phyloP scores from a whole-genome alignment of 2,329 filamentous ascomycete species.

The Scedosporium aurantiacum region DNA sequence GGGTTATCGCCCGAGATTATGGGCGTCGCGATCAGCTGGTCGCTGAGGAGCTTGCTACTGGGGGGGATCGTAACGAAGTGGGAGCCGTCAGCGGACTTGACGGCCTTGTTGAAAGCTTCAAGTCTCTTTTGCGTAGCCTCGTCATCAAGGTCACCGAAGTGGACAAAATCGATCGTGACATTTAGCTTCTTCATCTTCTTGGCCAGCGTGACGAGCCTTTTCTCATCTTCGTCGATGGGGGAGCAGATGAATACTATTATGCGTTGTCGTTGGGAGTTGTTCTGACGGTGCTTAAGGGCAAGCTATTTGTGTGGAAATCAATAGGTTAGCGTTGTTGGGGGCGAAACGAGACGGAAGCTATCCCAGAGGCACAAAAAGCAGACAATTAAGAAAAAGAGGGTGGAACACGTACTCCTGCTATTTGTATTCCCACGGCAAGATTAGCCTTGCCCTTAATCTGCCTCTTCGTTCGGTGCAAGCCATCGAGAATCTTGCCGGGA shows the following conservation, averaged over 20 bases:
- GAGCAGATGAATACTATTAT: constrained; percentile 97
- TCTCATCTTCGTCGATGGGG: constrained; percentile 79
- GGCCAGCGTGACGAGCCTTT: constrained; percentile 75
- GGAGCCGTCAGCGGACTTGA: constrained; percentile 85
- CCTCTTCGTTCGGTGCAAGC: constrained; percentile 74
- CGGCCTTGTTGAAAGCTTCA: constrained; percentile 81
- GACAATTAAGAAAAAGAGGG: constrained; percentile 9
- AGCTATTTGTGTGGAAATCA: constrained; percentile 43
- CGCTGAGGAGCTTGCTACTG: constrained; percentile 82
- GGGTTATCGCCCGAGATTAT: constrained; percentile 78
- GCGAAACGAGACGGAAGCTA: no score
- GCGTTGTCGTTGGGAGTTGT: constrained; percentile 91
- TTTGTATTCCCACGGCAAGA: constrained; percentile 87
- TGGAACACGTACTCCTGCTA: constrained; percentile 65
- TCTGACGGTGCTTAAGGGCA: constrained; percentile 93
- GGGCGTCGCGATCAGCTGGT: constrained; percentile 79
- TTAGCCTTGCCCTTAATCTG: constrained; percentile 87
- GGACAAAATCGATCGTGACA: constrained; percentile 85
- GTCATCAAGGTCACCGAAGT: constrained; percentile 87
- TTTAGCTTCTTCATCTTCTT: constrained; percentile 99
- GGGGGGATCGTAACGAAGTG: constrained; percentile 85
- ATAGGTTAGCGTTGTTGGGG: neutral
- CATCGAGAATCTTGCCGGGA: constrained; percentile 88
- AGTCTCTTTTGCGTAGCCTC: constrained; percentile 87
- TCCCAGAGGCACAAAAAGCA: neutral